Conservation (phyloP, 2,329 filamentous ascomycete genomes). For the Sporothrix globosa region DNA sequence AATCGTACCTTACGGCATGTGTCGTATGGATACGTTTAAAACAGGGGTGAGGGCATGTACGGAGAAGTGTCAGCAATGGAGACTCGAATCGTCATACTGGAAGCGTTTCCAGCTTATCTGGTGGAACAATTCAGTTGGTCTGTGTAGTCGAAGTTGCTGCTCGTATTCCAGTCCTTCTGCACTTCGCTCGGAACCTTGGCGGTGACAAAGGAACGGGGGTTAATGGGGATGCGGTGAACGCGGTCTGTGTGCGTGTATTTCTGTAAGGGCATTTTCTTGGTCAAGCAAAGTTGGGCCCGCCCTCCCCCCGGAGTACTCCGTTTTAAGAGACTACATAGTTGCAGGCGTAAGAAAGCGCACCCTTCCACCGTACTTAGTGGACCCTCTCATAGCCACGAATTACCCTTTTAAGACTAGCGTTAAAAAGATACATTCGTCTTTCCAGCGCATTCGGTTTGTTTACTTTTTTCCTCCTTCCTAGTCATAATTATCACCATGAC, state of each 20-base stretch:
- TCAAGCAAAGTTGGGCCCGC: neutral
- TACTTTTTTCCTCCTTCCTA: too few relatives aligned
- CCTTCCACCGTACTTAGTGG: too few relatives aligned
- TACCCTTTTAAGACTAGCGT: too few relatives aligned
- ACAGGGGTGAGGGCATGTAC: neutral
- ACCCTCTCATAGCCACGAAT: too few relatives aligned
- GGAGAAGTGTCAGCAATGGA: constrained; percentile 5
- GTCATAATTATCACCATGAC: too few relatives aligned
- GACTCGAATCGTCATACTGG: neutral
- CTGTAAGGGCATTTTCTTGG: constrained; percentile 1
- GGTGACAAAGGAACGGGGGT: constrained; percentile 12
- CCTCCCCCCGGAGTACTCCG: too few relatives aligned
- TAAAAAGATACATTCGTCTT: too few relatives aligned
- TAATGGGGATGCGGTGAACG: constrained; percentile 8
- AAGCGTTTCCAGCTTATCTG: neutral
- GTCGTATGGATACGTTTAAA: neutral
- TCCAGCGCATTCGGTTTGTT: too few relatives aligned
- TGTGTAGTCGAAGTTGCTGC: neutral
- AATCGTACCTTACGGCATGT: neutral
- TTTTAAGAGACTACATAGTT: too few relatives aligned
- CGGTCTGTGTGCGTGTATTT: neutral
- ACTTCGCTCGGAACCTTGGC: neutral
- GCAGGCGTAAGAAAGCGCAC: too few relatives aligned
- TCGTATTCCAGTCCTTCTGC: neutral
- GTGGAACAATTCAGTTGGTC: neutral